Evolutionary conservation across 495 filamentous ascomycete genomes (phyloP).

Genomic region (Polyplosphaeria fusca): DNA sequence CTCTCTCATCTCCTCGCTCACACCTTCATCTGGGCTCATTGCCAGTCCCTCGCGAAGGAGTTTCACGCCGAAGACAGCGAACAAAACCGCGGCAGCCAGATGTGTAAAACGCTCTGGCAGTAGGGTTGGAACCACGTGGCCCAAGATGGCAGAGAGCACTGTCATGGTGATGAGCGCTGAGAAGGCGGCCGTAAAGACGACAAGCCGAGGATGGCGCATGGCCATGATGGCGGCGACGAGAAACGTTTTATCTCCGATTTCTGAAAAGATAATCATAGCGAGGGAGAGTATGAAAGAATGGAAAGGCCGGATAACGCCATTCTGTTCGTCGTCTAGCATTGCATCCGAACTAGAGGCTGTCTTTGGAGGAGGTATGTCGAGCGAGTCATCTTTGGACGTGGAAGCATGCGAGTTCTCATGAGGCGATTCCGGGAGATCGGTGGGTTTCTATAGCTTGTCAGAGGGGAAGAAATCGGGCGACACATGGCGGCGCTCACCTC

Average conservation of each 20-base stretch:
- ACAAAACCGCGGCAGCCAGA: conserved; percentile 77
- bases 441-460: conserved; percentile 63
- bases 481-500: conserved; percentile 54
- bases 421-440: conserved; percentile 73
- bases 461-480: conserved; percentile 20
- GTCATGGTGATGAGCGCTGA: conserved; percentile 90
- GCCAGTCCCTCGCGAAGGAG: conserved; percentile 83
- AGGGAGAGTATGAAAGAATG: conserved; percentile 91
- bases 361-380: conserved; percentile 53
- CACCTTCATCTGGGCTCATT: conserved; percentile 84
- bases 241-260: conserved; percentile 98
- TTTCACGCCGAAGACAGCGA: conserved; percentile 82
- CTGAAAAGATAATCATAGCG: conserved; percentile 96
- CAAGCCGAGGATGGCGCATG: conserved; percentile 90
- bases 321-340: conserved; percentile 47
- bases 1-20: conserved; percentile 92
- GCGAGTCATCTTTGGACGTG: conserved; percentile 51
- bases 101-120: conserved; percentile 86
- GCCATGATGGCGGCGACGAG: conserved; percentile 97
- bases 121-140: conserved; percentile 86
- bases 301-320: conserved; percentile 71
- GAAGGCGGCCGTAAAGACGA: conserved; percentile 94
- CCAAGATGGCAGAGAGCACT: conserved; percentile 90
- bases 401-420: conserved; percentile 70
- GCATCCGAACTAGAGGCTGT: conserved; percentile 37